Percentiles rank a stretch among this genome's conserved stretches.
Conservation (phyloP, 2,329 filamentous ascomycete species). For the Aspergillus sp. region DNA sequence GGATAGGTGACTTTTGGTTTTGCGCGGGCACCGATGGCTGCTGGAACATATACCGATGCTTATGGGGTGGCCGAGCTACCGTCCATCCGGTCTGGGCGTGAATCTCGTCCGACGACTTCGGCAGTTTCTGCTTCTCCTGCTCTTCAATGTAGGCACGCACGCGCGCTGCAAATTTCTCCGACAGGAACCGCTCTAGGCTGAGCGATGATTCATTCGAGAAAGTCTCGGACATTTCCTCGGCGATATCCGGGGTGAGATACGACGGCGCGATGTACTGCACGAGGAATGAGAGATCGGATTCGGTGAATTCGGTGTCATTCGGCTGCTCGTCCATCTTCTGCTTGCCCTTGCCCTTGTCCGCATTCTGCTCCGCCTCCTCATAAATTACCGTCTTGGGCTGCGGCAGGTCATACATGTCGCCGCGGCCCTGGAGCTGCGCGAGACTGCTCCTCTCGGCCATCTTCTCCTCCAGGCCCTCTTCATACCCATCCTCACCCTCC, state of each 20-base stretch:
- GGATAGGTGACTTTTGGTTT: conserved; percentile 44
- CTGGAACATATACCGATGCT: conserved; percentile 84
- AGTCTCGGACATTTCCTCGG: conserved; percentile 68
- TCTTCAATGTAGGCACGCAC: conserved; percentile 63
- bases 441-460: conserved; percentile 83
- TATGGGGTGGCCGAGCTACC: conserved; percentile 82
- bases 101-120: conserved; percentile 43
- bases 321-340: conserved; percentile 40
- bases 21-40: conserved; percentile 37
- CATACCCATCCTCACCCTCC: conserved; percentile 81
- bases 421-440: conserved; percentile 84
- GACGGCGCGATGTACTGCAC: conserved; percentile 82
- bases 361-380: conserved; percentile 25
- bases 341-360: conserved; percentile 27
- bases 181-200: conserved; percentile 68
- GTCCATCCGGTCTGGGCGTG: conserved; percentile 56
- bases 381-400: conserved; percentile 49
- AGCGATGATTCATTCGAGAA: conserved; percentile 80
- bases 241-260: conserved; percentile 84
- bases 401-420: conserved; percentile 79
- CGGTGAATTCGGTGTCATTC: conserved; percentile 50
- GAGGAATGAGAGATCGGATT: conserved; percentile 77
- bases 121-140: conserved; percentile 46
- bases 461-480: conserved; percentile 78
- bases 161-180: conserved; percentile 62